phyloP scores from a whole-genome alignment of 768 basidiomycete genomes.

The Epithele typhae region DNA sequence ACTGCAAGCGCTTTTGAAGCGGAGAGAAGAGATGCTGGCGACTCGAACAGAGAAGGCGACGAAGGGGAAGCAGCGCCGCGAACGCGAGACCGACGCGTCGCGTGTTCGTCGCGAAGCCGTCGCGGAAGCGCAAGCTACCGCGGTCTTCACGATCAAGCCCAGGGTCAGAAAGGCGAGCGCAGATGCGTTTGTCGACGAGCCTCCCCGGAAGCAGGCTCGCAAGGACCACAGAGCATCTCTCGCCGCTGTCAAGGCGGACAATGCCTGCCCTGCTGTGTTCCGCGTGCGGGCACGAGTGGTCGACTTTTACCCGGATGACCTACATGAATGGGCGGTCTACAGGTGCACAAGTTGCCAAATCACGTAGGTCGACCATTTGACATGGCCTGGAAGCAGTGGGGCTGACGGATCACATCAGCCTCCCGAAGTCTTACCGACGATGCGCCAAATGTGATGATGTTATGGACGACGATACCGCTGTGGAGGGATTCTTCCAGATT shows the following conservation, averaged over 20 bases:
- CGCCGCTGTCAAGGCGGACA: slow-evolving; percentile 5
- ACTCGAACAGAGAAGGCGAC: slow-evolving; percentile 15
- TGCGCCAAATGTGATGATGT: slow-evolving; percentile 51
- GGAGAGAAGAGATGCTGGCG: slow-evolving; percentile 29
- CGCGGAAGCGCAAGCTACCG: not conserved
- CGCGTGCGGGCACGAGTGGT: slow-evolving; percentile 44
- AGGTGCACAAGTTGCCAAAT: slow-evolving; percentile 50
- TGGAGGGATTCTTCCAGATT: slow-evolving; percentile 44
- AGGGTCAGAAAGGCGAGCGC: too few relatives aligned
- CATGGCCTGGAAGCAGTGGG: too few relatives aligned
- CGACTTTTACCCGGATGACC: slow-evolving; percentile 51
- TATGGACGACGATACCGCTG: slow-evolving; percentile 35
- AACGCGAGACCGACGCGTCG: slow-evolving; percentile 3
- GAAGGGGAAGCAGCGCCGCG: slow-evolving; percentile 3
- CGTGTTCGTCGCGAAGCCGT: slow-evolving; percentile 3
- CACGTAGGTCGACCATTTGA: slow-evolving; percentile 35
- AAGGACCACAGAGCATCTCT: not conserved
- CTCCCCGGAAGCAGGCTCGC: not conserved
- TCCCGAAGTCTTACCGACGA: slow-evolving; percentile 32
- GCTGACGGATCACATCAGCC: too few relatives aligned
- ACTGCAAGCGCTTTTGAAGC: slow-evolving; percentile 40
- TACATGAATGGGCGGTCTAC: slow-evolving; percentile 44
- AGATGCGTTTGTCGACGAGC: not conserved
- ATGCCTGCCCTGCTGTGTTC: slow-evolving; percentile 30
- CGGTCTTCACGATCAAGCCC: too few relatives aligned